phyloP scores from a whole-genome alignment of 2,329 filamentous ascomycete species.

The Tolypocladium sp. region DNA sequence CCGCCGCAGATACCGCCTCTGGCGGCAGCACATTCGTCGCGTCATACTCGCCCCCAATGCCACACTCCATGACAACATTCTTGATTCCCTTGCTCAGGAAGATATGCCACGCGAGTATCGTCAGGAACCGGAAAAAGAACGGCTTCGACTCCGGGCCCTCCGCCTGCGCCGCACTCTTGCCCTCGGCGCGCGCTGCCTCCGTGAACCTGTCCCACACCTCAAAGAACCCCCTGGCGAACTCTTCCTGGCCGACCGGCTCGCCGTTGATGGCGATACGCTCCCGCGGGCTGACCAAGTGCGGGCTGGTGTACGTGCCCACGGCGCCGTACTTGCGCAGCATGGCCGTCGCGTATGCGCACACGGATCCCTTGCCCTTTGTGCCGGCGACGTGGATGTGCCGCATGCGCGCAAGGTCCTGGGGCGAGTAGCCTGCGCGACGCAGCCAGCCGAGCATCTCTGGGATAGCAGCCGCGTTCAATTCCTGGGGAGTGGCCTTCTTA shows the following conservation, averaged over 20 bases:
- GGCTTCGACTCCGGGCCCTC: constrained; percentile 61
- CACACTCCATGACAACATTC: constrained; percentile 80
- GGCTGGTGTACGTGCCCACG: constrained; percentile 76
- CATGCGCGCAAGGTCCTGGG: constrained; percentile 30
- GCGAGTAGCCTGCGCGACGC: constrained; percentile 62
- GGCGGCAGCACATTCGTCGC: constrained; percentile 72
- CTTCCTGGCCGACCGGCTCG: constrained; percentile 53
- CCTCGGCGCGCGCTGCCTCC: constrained; percentile 23
- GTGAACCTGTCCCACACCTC: constrained; percentile 65
- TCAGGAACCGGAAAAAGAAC: constrained; percentile 87
- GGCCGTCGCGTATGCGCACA: constrained; percentile 72
- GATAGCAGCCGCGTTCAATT: constrained; percentile 64
- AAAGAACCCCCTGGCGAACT: constrained; percentile 73
- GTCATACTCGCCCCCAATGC: constrained; percentile 90
- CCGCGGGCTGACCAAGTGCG: constrained; percentile 73
- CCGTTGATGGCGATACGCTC: constrained; percentile 81
- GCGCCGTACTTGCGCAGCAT: constrained; percentile 49
- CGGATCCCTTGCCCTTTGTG: constrained; percentile 90
- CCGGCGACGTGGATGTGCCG: constrained; percentile 74
- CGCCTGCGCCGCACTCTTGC: constrained; percentile 28
- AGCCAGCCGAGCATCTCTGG: constrained; percentile 79
- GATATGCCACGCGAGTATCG: constrained; percentile 76
- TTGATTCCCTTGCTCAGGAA: constrained; percentile 70
- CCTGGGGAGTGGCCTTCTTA: constrained; percentile 33
- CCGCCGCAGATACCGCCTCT: constrained; percentile 56